phyloP scores from a whole-genome alignment of 805 yeast genomes.

The Schizosaccharomyces octosporus region DNA sequence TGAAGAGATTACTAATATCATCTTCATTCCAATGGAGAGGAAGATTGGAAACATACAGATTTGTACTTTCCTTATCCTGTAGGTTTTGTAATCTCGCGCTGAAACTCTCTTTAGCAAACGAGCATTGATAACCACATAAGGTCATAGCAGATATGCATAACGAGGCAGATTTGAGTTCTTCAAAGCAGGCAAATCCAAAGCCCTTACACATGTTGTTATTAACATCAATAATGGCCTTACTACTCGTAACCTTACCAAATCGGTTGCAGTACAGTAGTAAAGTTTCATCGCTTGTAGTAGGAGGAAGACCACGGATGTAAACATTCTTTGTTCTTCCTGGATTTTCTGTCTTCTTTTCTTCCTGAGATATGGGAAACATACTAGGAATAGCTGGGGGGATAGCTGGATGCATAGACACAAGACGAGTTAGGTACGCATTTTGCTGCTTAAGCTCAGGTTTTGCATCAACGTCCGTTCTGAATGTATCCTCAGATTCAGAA shows the following conservation, averaged over 20 bases:
- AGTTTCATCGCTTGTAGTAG: conserved; percentile 28
- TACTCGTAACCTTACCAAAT: conserved; percentile 25
- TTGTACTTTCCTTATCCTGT: conserved; percentile 8
- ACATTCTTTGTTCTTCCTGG: conserved; percentile 18
- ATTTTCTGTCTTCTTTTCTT: not conserved
- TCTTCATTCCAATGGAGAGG: conserved; percentile 9
- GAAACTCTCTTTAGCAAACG: conserved; percentile 9
- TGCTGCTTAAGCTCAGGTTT: not conserved
- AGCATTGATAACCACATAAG: conserved; percentile 9
- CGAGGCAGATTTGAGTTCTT: conserved; percentile 9
- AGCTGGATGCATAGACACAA: not conserved
- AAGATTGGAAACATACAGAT: conserved; percentile 9
- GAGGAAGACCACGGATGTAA: conserved; percentile 38
- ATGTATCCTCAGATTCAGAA: too few species aligned
- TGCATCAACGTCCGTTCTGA: too few species aligned
- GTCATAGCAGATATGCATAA: conserved; percentile 9
- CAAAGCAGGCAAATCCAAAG: conserved; percentile 22
- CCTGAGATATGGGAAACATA: not conserved
- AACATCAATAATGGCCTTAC: conserved; percentile 24
- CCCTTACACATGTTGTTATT: conserved; percentile 10
- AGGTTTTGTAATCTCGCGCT: conserved; percentile 8
- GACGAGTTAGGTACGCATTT: not conserved
- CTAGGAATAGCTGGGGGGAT: conserved; percentile 1
- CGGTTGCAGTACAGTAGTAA: conserved; percentile 17
- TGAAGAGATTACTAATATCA: conserved; percentile 3